A percentile compares a stretch with the other conserved stretches of the same genome.
Conservation (phyloP, 1,284 basidiomycete species). For the Chondrostereum purpureum region DNA sequence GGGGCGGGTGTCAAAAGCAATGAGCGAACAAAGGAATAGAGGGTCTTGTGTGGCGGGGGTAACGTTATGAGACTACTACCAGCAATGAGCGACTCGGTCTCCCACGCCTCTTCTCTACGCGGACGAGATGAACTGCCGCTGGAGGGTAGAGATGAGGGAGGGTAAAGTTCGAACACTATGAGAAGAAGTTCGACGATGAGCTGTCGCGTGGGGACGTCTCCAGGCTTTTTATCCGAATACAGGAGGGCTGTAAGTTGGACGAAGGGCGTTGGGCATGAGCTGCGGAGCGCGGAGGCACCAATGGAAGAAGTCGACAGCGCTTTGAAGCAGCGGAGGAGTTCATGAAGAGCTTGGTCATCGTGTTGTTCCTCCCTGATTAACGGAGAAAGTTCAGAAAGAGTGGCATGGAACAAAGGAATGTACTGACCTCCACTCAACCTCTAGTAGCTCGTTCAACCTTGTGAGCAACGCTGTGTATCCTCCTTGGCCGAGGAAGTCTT, state of each 20-base stretch:
- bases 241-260: conserved; percentile 76
- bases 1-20: conserved; percentile 73
- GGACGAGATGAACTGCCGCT: conserved; percentile 25
- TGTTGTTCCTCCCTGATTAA: conserved; percentile 86
- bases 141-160: conserved; percentile 56
- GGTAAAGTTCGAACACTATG: conserved; percentile 81
- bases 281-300: conserved; percentile 76
- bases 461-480: conserved; percentile 84
- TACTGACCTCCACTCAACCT: conserved; percentile 90
- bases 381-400: conserved; percentile 7
- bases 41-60: conserved; percentile 62
- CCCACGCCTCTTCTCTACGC: conserved; percentile 49
- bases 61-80: conserved; percentile 49
- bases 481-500: conserved; percentile 77
- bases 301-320: conserved; percentile 87
- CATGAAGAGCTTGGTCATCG: conserved; percentile 91
- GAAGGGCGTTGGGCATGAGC: conserved; percentile 82
- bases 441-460: conserved; percentile 86
- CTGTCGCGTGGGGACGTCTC: conserved; percentile 85
- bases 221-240: conserved; percentile 96
- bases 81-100: conserved; percentile 30
- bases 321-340: conserved; percentile 90
- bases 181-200: conserved; percentile 84
- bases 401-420: not conserved
- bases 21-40: conserved; percentile 65